Conservation (phyloP, 2,329 filamentous ascomycete genomes). For the Trichoderma lentiforme region DNA sequence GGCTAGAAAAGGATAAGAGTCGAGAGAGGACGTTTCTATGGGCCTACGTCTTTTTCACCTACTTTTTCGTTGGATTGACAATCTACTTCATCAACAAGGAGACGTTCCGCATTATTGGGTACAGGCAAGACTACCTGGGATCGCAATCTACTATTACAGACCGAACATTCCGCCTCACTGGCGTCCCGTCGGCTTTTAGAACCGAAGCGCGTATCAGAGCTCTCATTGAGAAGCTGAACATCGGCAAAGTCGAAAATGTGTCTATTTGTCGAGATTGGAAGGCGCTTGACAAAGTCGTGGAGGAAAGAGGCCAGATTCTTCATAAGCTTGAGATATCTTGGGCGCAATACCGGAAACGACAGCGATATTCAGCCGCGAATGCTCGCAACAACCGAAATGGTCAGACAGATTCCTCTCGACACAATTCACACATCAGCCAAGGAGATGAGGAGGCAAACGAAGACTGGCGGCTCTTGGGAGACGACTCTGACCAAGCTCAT, state of each 20-base stretch:
- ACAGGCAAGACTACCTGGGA: conserved; percentile 87
- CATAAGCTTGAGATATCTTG: conserved; percentile 78
- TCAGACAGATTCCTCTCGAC: conserved; percentile 20
- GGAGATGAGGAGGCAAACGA: conserved; percentile 50
- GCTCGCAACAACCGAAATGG: neutral
- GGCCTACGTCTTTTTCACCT: conserved; percentile 93
- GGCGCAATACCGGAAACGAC: conserved; percentile 58
- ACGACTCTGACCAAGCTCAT: conserved; percentile 33
- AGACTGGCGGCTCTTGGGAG: conserved; percentile 57
- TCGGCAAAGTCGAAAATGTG: conserved; percentile 86
- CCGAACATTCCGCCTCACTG: conserved; percentile 85
- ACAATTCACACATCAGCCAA: conserved; percentile 32
- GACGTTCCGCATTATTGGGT: conserved; percentile 79
- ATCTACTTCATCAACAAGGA: conserved; percentile 80
- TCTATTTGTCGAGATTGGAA: conserved; percentile 85
- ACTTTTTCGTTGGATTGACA: conserved; percentile 80
- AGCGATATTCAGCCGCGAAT: conserved; percentile 19
- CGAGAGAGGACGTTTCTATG: conserved; percentile 62
- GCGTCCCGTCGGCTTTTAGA: conserved; percentile 75
- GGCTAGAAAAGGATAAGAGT: conserved; percentile 34
- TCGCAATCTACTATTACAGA: conserved; percentile 95
- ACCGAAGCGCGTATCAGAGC: conserved; percentile 80
- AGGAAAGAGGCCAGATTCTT: conserved; percentile 61
- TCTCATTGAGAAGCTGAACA: conserved; percentile 81
- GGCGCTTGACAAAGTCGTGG: conserved; percentile 71